Base-by-base conservation (phyloP, 225 moss, liverwort and hornwort genomes). In the Lunularia cruciata region DNA sequence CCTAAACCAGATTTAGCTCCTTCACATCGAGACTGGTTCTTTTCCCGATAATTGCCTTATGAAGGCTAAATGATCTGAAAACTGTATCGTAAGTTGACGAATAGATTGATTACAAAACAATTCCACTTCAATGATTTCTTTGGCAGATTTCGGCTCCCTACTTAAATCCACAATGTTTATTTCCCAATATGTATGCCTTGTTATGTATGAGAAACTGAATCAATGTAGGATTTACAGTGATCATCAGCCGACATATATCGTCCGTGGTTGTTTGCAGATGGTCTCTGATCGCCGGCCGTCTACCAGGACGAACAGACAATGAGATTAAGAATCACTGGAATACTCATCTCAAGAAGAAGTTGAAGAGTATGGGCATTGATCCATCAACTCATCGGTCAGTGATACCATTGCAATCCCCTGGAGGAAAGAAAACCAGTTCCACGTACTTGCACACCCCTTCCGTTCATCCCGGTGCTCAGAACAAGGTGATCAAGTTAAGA, bases 261-360 rank as follows among this genome's bases (percentile, higher is more conserved):
- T n/a, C n/a, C n/a, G n/a, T n/a, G n/a, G 3, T 58, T 20, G 30
- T 42, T 3, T 51, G 31, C 76, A 81, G 81, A 51, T 81, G 81
- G 81, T 81, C 81, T 23, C 46, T 81, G 58, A 81, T 81, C 48
- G 81, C 81, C 1, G 81, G 81, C 13, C 81, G 81, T 8, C 73
- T 81, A n/a, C 81, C 81, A 2, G 81, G 81, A 45, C 60, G 81
- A 9, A 81, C 81, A 16, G 81, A 81, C 63, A 81, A 81, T 23
- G 81, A 81, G 54, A 81, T 81, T 31, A 81, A 81, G 39, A 81
- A 81, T 73, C 81, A 81, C 57, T 81, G 81, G 81, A 81, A 81
- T 38, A 81, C 81, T 18, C 81, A 81, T 51, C 42, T 81, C 18
- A 81, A 81, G 70, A 81, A 81, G 63, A 81, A 81, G 26, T 51